phyloP scores from a whole-genome alignment of 331 rosid genomes.

The Quercus tomentella region DNA sequence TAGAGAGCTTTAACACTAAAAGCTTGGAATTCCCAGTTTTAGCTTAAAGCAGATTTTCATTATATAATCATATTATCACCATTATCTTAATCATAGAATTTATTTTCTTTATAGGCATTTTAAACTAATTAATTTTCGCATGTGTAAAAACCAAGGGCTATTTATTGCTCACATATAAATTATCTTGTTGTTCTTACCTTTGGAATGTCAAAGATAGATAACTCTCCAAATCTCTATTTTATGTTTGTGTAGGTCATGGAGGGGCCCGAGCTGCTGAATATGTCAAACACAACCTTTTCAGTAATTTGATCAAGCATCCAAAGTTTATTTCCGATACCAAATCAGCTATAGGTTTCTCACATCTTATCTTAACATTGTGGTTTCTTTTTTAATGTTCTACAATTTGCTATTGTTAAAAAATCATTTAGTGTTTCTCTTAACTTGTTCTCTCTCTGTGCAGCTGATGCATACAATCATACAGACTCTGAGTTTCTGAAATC shows the following conservation, averaged over 20 bases:
- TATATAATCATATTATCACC: background rate
- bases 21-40: too few species aligned
- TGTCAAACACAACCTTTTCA: slow-evolving; percentile 88
- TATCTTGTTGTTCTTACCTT: background rate
- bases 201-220: slow-evolving; percentile 1
- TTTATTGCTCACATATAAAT: background rate
- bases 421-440: slow-evolving; percentile 7
- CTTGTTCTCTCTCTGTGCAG: slow-evolving; percentile 34
- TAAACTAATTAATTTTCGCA: background rate
- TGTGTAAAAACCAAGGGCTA: background rate
- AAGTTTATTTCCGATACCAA: slow-evolving; percentile 93
- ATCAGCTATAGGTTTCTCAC: slow-evolving; percentile 72
- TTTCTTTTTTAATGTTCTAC: slow-evolving; percentile 1
- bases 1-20: too few species aligned
- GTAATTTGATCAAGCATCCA: slow-evolving; percentile 88
- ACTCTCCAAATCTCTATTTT: slow-evolving; percentile 5
- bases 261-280: slow-evolving; percentile 97
- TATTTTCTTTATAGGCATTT: background rate
- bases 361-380: background rate
- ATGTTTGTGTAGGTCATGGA: slow-evolving; percentile 73
- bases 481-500: slow-evolving; percentile 88
- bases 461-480: slow-evolving; percentile 87
- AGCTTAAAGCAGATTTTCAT: background rate
- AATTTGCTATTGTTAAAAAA: slow-evolving; percentile 10
- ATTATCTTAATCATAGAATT: background rate